A percentile compares a stretch with the other conserved stretches of the same genome.
Evolutionary conservation across 139 green algal genomes (phyloP).

Genomic region (Haematococcus lacustris): DNA sequence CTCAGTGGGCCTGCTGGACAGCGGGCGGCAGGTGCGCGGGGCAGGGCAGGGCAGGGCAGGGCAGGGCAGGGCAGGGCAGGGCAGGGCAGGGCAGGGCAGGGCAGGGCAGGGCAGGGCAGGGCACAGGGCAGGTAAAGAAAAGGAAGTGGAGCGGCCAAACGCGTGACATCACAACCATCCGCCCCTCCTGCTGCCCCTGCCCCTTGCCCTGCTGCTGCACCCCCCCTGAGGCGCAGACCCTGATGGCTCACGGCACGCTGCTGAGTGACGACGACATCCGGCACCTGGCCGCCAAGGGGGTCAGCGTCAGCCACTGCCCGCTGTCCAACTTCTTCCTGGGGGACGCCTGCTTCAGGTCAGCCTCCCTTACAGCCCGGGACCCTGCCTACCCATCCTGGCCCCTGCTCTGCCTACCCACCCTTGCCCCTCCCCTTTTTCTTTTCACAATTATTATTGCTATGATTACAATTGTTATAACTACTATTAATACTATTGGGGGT

Average conservation of each 20-base stretch:
- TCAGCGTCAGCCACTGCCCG: conserved; percentile 54
- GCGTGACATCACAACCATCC: background rate
- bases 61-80: background rate
- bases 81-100: background rate
- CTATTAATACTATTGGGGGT: too few species aligned
- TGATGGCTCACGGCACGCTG: conserved; percentile 48
- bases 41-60: background rate
- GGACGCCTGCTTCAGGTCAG: conserved; percentile 40
- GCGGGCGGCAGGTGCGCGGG: conserved; percentile 3
- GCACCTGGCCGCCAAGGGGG: conserved; percentile 30
- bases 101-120: background rate
- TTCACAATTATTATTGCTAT: too few species aligned
- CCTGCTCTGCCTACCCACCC: too few species aligned
- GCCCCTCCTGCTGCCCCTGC: background rate
- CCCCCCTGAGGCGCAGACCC: conserved; percentile 4
- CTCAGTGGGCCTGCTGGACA: conserved; percentile 41
- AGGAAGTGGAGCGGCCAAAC: background rate
- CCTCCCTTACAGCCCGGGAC: too few species aligned
- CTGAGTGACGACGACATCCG: conserved; percentile 43
- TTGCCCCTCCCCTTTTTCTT: too few species aligned
- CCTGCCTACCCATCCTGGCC: too few species aligned
- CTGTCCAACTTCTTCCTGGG: conserved; percentile 65
- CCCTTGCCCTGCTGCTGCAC: background rate
- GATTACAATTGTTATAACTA: too few species aligned
- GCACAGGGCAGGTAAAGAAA: background rate